Conservation (phyloP, 2,329 filamentous ascomycete genomes). For the Xylariales sp. region DNA sequence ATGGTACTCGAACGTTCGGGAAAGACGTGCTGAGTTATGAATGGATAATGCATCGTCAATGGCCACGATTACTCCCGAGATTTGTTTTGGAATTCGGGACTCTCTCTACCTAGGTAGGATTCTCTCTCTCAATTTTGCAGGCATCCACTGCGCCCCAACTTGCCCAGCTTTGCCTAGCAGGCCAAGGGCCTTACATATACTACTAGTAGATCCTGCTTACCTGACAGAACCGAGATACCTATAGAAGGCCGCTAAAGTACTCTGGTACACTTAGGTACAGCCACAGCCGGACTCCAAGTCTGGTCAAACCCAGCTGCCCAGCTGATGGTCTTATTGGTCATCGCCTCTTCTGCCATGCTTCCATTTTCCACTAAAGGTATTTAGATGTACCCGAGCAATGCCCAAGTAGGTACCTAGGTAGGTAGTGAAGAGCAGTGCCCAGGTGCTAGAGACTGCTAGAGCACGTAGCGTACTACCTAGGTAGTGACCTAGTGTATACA, state of each 20-base stretch:
- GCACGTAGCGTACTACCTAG: too few relatives aligned
- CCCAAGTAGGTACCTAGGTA: neutral
- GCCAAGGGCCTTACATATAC: constrained; percentile 17
- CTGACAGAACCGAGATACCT: too few relatives aligned
- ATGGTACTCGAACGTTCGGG: constrained; percentile 14
- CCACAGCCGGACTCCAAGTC: constrained; percentile 25
- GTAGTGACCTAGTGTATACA: neutral
- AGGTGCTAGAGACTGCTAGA: too few relatives aligned
- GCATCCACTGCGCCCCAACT: neutral
- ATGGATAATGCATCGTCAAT: neutral
- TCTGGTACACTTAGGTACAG: constrained; percentile 29
- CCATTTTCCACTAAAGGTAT: constrained; percentile 6
- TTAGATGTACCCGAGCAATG: neutral
- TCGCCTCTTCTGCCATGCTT: constrained; percentile 22
- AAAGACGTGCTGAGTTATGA: neutral
- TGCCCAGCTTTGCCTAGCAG: constrained; percentile 3
- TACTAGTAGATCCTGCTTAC: too few relatives aligned
- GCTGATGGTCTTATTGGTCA: constrained; percentile 14
- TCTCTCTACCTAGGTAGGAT: neutral
- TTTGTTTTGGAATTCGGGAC: constrained; percentile 29
- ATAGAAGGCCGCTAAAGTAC: neutral
- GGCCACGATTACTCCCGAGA: constrained; percentile 6
- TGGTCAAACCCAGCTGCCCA: constrained; percentile 11
- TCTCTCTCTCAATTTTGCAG: constrained; percentile 8
- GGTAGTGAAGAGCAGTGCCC: too few relatives aligned